These are phyloP conservation scores for Xylaria nigripes DNA, from an alignment of 495 filamentous ascomycete species.

Conservation along the genomic window DNA sequence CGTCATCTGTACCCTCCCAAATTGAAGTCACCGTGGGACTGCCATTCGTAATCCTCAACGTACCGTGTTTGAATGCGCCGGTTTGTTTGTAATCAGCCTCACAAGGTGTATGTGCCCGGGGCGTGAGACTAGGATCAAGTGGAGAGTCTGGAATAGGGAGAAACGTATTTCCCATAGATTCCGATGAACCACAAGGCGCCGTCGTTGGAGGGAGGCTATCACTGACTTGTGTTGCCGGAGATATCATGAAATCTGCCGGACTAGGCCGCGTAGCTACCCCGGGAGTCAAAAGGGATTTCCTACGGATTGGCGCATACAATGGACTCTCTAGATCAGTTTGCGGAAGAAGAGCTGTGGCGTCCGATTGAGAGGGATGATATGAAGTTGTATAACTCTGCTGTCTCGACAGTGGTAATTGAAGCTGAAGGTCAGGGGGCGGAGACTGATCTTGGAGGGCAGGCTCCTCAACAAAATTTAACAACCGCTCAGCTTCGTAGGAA, in stretches of 20 bases:
- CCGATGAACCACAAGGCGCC: conserved; percentile 29
- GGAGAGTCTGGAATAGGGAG: conserved; percentile 25
- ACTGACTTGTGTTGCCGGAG: conserved; percentile 22
- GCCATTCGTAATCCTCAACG: conserved; percentile 52
- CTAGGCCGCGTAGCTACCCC: conserved; percentile 38
- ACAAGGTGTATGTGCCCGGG: conserved; percentile 37
- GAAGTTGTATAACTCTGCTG: conserved; percentile 26
- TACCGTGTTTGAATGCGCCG: conserved; percentile 52
- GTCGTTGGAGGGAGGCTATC: conserved; percentile 33
- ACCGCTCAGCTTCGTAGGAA: conserved; percentile 36
- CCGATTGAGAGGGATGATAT: conserved; percentile 25
- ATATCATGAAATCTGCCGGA: conserved; percentile 11
- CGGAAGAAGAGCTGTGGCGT: conserved; percentile 22
- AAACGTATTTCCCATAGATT: conserved; percentile 26
- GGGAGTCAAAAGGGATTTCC: conserved; percentile 40
- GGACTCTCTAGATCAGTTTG: conserved; percentile 37
- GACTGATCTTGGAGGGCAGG: conserved; percentile 24
- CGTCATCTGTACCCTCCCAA: conserved; percentile 4
- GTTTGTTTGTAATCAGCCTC: conserved; percentile 45
- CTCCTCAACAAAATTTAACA: conserved; percentile 34
- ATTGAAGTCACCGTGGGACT: conserved; percentile 31
- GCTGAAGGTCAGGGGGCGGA: conserved; percentile 28
- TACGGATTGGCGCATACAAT: conserved; percentile 39
- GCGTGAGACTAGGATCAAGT: conserved; percentile 20
- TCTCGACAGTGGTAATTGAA: conserved; percentile 30